Evolutionary conservation across 1,284 basidiomycete species (phyloP).

Genomic region (Cryptococcus sp.): DNA sequence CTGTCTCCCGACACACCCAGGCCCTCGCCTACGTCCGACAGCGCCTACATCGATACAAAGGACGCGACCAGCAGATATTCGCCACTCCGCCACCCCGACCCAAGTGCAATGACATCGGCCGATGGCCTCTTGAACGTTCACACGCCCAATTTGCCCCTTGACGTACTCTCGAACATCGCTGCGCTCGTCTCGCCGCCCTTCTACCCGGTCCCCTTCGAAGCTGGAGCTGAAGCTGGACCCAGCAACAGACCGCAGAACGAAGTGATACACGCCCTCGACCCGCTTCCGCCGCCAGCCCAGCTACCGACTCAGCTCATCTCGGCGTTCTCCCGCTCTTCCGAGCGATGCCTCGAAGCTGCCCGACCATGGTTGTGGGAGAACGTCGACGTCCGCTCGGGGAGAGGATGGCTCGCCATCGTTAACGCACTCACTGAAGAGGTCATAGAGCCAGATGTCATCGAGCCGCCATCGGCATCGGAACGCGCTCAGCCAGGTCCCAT

Average conservation of each 20-base stretch:
- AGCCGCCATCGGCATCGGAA: neutral
- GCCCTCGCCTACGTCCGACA: too few relatives aligned
- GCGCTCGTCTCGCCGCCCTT: constrained; percentile 41
- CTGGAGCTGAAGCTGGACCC: constrained; percentile 11
- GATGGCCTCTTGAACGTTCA: neutral
- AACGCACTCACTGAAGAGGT: constrained; percentile 52
- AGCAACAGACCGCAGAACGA: constrained; percentile 22
- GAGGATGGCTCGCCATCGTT: constrained; percentile 54
- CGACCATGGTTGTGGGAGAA: constrained; percentile 53
- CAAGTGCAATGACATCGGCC: too few relatives aligned
- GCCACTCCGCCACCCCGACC: too few relatives aligned
- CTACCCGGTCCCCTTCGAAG: constrained; percentile 20
- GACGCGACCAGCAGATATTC: too few relatives aligned
- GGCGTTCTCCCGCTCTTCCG: constrained; percentile 27
- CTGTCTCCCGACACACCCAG: too few relatives aligned
- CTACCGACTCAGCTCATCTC: constrained; percentile 29
- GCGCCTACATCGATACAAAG: too few relatives aligned
- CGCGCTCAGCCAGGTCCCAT: neutral
- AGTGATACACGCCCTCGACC: constrained; percentile 37
- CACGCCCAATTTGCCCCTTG: constrained; percentile 31
- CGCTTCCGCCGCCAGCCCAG: constrained; percentile 25
- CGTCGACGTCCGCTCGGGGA: constrained; percentile 46
- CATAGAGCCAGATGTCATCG: constrained; percentile 23
- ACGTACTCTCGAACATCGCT: constrained; percentile 40
- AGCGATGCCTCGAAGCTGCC: constrained; percentile 41